These are phyloP conservation scores for Nephelium lappaceum DNA, from an alignment of 345 rosid species.

Conservation along the genomic window DNA sequence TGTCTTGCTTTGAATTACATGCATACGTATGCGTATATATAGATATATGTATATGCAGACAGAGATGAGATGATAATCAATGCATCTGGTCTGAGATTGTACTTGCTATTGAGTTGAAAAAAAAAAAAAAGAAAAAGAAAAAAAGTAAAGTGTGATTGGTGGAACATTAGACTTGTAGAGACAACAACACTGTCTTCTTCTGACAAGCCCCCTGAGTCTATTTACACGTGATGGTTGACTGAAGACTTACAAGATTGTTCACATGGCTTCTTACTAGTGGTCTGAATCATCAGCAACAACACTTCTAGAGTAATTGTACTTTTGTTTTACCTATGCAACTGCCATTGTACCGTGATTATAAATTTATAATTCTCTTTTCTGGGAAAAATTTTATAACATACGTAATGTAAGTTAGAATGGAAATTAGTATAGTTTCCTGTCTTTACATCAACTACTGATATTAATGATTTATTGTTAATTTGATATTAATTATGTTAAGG, in stretches of 20 bases:
- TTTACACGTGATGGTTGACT: conserved; percentile 6
- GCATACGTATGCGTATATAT: no score
- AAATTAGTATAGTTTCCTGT: no score
- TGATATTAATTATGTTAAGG: no score
- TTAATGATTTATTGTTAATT: no score
- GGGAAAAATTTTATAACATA: no score
- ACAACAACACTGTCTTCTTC: no score
- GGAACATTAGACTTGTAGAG: neutral
- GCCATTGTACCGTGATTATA: no score
- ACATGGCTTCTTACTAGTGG: neutral
- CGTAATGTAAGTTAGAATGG: no score
- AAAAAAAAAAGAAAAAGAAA: neutral
- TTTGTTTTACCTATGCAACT: neutral
- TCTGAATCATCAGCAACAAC: neutral
- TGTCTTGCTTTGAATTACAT: no score
- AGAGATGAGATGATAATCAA: neutral
- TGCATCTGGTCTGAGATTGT: neutral
- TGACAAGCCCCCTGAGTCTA: neutral
- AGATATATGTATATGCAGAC: no score
- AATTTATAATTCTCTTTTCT: no score
- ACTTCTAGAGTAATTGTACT: neutral
- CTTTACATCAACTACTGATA: no score
- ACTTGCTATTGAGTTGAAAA: neutral
- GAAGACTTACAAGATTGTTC: neutral
- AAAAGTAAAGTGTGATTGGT: neutral